Evolutionary conservation across 768 basidiomycete species (phyloP).

Genomic region (Podaxis sp.): DNA sequence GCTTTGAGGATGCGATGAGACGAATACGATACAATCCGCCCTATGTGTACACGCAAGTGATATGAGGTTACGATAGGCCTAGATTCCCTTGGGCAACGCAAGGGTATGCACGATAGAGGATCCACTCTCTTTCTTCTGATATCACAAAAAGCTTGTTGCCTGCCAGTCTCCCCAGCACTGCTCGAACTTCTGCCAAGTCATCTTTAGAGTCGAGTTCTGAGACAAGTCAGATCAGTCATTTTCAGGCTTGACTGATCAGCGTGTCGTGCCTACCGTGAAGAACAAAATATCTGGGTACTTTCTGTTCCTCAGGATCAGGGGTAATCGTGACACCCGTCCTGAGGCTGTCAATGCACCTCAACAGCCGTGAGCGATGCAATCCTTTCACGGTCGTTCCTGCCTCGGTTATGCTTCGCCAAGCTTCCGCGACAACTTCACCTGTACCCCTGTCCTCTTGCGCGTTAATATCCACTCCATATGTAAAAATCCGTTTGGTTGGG

Average conservation of each 20-base stretch:
- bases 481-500: constrained; percentile 21
- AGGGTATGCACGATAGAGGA: constrained; percentile 48
- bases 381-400: constrained; percentile 22
- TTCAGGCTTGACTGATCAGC: neutral
- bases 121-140: constrained; percentile 35
- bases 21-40: too few relatives aligned
- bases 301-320: constrained; percentile 29
- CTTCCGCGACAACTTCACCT: neutral
- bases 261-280: constrained; percentile 36
- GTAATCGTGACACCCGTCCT: constrained; percentile 31
- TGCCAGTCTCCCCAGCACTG: neutral
- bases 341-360: constrained; percentile 40
- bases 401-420: neutral
- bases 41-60: too few relatives aligned
- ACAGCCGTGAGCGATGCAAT: constrained; percentile 40
- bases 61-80: neutral
- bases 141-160: constrained; percentile 14
- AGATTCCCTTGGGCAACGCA: constrained; percentile 43
- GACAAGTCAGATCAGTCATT: neutral
- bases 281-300: constrained; percentile 35
- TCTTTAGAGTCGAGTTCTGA: constrained; percentile 9
- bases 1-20: too few relatives aligned
- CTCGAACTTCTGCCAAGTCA: neutral
- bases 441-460: neutral
- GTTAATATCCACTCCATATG: constrained; percentile 19